Conservation (phyloP, 345 rosid genomes). For the Rhodamnia rubescens region DNA sequence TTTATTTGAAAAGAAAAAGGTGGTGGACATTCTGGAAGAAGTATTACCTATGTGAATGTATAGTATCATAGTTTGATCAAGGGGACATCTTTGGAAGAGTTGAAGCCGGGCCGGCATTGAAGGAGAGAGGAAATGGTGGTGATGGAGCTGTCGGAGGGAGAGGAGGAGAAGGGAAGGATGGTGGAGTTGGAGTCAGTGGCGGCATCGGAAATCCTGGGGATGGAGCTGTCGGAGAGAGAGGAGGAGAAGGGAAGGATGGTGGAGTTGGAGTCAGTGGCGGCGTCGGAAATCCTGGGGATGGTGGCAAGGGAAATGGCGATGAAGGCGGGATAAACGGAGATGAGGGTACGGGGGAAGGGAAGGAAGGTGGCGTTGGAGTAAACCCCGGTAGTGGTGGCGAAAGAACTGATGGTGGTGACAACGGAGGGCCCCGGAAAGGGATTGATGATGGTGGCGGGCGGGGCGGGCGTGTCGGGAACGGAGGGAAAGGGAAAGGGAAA, state of each 20-base stretch:
- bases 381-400: no score
- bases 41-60: not conserved
- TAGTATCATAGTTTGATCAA: not conserved
- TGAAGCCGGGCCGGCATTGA: not conserved
- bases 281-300: no score
- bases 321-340: no score
- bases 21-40: not conserved
- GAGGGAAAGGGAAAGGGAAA: not conserved
- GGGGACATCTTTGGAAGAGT: not conserved
- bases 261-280: conserved; percentile 8
- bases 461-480: accelerated
- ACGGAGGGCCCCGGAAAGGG: not conserved
- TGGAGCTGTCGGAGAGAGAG: no score
- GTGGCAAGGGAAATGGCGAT: no score
- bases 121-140: not conserved
- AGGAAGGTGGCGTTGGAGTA: no score
- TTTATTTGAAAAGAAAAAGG: not conserved
- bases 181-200: not conserved
- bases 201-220: not conserved
- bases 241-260: not conserved
- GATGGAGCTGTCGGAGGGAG: not conserved
- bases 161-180: not conserved
- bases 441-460: not conserved
- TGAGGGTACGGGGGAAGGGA: no score
- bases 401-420: no score